These are phyloP conservation scores for Ophiobolus disseminans DNA, from an alignment of 2,329 filamentous ascomycete genomes.

Conservation along the genomic window DNA sequence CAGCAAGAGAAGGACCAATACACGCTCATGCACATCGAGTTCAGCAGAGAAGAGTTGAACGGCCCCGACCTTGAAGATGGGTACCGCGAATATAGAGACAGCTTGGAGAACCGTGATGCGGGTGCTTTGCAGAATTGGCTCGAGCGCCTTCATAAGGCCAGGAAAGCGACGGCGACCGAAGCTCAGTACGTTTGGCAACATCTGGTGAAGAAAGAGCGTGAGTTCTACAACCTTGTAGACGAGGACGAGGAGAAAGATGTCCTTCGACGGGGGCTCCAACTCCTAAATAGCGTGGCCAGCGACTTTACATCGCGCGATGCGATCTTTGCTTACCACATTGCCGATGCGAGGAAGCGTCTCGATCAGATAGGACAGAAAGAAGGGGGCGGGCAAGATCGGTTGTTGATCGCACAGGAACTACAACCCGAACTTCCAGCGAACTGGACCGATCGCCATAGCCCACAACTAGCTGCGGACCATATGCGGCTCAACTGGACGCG, in stretches of 20 bases:
- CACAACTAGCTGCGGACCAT: slow-evolving; percentile 6
- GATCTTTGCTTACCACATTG: slow-evolving; percentile 20
- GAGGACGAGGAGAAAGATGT: slow-evolving; percentile 22
- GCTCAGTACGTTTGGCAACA: slow-evolving; percentile 22
- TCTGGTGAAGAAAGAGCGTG: slow-evolving; percentile 22
- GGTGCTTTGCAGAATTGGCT: slow-evolving; percentile 19
- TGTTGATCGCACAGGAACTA: neutral
- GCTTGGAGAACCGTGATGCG: slow-evolving; percentile 11
- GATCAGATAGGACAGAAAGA: slow-evolving; percentile 14
- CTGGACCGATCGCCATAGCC: slow-evolving; percentile 4
- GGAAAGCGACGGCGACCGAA: slow-evolving; percentile 13
- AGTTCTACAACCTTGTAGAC: slow-evolving; percentile 17
- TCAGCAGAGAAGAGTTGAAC: slow-evolving; percentile 20
- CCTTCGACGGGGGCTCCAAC: slow-evolving; percentile 19
- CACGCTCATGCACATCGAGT: slow-evolving; percentile 17
- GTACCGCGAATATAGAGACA: slow-evolving; percentile 22
- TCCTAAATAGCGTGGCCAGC: slow-evolving; percentile 21
- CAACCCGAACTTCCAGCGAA: neutral
- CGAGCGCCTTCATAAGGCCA: slow-evolving; percentile 18
- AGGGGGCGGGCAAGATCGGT: neutral
- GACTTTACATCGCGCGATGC: slow-evolving; percentile 13
- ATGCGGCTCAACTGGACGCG: slow-evolving; percentile 12
- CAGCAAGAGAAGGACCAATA: slow-evolving; percentile 13
- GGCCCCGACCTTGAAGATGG: slow-evolving; percentile 23
- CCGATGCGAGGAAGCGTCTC: slow-evolving; percentile 24